phyloP scores from a whole-genome alignment of 805 yeast genomes.

The Jamesozyma jinghongensis region DNA sequence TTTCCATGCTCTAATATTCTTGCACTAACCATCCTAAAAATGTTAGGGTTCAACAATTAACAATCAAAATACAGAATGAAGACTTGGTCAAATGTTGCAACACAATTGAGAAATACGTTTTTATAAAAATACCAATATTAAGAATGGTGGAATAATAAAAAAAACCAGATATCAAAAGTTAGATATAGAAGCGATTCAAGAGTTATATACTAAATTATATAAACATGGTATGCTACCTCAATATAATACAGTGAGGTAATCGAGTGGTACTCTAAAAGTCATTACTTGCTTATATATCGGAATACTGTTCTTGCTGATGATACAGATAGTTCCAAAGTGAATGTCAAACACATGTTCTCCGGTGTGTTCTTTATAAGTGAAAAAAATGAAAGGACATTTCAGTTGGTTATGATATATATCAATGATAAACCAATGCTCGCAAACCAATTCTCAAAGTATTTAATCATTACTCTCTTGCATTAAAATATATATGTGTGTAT shows the following conservation, averaged over 20 bases:
- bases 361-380: conserved; percentile 4
- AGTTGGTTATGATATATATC: too few species aligned
- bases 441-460: too few species aligned
- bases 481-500: not conserved
- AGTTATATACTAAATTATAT: conserved; percentile 6
- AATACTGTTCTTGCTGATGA: conserved; percentile 8
- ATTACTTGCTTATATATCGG: conserved; percentile 8
- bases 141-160: too few species aligned
- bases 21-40: too few species aligned
- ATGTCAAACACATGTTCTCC: conserved; percentile 14
- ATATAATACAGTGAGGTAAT: not conserved
- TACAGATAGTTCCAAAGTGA: conserved; percentile 11
- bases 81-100: too few species aligned
- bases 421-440: too few species aligned
- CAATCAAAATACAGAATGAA: too few species aligned
- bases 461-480: too few species aligned
- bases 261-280: conserved; percentile 4
- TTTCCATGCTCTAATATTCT: too few species aligned
- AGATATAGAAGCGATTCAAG: conserved; percentile 6
- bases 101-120: too few species aligned
- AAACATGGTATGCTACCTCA: conserved; percentile 1
- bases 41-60: too few species aligned
- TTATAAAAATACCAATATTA: too few species aligned
- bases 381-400: not conserved
- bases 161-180: not conserved